Base-by-base conservation (phyloP, 257 asterid species). In the Fraxinus excelsior region DNA sequence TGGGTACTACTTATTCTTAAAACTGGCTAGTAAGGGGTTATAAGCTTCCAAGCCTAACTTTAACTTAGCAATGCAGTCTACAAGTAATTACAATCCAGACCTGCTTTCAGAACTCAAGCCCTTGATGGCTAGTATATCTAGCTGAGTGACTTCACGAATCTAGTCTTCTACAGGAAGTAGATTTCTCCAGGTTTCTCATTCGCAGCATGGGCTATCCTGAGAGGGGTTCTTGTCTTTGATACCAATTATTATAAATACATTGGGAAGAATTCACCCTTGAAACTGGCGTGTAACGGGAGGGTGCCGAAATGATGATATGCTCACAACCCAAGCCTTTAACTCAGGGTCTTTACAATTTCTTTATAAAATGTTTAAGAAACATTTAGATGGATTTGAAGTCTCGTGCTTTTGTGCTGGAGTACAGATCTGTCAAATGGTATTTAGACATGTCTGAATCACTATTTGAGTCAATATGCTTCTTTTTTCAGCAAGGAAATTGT, bases 351-450 rank as follows among this genome's bases (percentile, higher is more conserved):
- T 72, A 35, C 66, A 46, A 62, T 62, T 70, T 31, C 53, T 70
- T 74, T 38, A 5, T 75, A 19, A 49, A 34, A 79, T 71, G 76
- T 31, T 38, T 44, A 38, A 40, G 72, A 26, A 74, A 8, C 67
- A 60, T 60, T 21, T 7, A 18, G 56, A 79, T 62, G 77, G 74
- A 80, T 18, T 66, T 28, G 40, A 31, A 51, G 72, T 70, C 64
- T 26, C 38, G 9, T 3, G 32, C 26, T 66, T 23, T 79, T 34
- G 18, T 79, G 26, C 70, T 28, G 26, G 58, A 73, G 71, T 66
- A 34, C 28, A 23, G 58, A 58, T 62, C 71, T 73, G 46, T 56
- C 31, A 19, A 70, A 19, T 66, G 23, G 31, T 26, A 23, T 26
- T 62, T 62, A 62, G 68, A 62, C 32, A 25, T 26, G 29, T 21